Base-by-base conservation (phyloP, 306 rosid species). In the Biancaea sappan region DNA sequence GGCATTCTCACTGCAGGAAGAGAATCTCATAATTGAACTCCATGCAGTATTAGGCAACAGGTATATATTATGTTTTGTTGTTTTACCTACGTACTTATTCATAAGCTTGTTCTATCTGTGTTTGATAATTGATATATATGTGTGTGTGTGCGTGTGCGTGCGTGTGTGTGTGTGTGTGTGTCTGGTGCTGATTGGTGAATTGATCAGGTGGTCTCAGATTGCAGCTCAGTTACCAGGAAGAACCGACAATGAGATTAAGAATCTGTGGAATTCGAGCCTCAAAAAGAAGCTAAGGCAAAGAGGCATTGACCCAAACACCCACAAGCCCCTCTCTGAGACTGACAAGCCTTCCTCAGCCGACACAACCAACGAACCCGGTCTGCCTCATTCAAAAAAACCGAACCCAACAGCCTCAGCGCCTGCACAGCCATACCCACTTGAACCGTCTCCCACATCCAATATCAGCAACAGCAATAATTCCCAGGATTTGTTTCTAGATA, bases 261-360 rank as follows among this genome's bases (percentile, higher is more conserved):
- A 94, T 40, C 50, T 94, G 51, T 94, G 98, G 98, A 91, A 94
- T 46, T 94, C 97, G 0, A 79, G 92, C 84, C 86, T 94, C 13
- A 94, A 94, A 84, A 94, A 94, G 95, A 94, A 91, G 89, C 88
- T 94, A 3, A 87, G 88, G 76, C 95, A 88, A 84, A 88, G 79
- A 74, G 98, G 96, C 22, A 91, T 94, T 80, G 98, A 94, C 71
- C 98, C 98, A 37, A 86, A 85, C 82, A 94, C 97, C 7, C 98
- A 94, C 88, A 92, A 87, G 53, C 93, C 88, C 0, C 75, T 89
- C 28, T 79, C 84, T 5, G 87, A 87, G 53, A 65, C 51, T 5
- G 87, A 59, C 13, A 59, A 59, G 41, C 24, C 64, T 29, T 58
- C 64, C 40, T 58, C 64, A 0, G 32, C 34, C 9, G 35, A 54